A percentile compares a stretch with the other conserved stretches of the same genome.
Conservation (phyloP, 192 early-diverging fungal species). For the Cetraspora pellucida region DNA sequence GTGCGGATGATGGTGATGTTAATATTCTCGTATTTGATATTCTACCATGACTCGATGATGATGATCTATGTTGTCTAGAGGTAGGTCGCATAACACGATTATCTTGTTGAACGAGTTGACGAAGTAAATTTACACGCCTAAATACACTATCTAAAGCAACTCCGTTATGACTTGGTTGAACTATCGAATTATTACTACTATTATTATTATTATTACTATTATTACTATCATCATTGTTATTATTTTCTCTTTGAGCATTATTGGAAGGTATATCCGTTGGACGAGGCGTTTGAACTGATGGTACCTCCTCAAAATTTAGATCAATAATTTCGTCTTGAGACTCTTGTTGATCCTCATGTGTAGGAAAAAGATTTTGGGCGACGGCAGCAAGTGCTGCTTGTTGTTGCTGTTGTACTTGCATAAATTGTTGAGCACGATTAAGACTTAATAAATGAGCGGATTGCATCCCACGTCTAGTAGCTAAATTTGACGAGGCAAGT, state of each 20-base stretch:
- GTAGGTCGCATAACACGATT: background rate
- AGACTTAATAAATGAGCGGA: slow-evolving; percentile 21
- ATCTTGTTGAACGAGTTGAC: slow-evolving; percentile 26
- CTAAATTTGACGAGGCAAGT: slow-evolving; percentile 8
- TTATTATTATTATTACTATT: slow-evolving; percentile 14
- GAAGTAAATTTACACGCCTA: slow-evolving; percentile 4
- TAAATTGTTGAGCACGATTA: background rate
- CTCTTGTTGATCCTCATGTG: background rate
- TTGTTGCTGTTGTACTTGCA: background rate
- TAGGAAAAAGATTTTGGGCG: background rate
- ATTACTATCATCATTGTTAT: background rate
- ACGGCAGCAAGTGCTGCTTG: background rate
- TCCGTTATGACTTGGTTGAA: background rate
- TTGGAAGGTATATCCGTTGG: background rate
- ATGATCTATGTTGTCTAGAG: slow-evolving; percentile 12
- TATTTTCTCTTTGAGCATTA: slow-evolving; percentile 3
- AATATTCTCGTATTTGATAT: background rate
- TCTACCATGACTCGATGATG: background rate
- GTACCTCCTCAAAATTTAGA: background rate
- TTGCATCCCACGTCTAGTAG: slow-evolving; percentile 22
- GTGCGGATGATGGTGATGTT: background rate
- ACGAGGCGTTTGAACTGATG: background rate
- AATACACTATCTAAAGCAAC: slow-evolving; percentile 17
- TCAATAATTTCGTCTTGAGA: background rate
- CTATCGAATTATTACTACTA: background rate